phyloP scores from a whole-genome alignment of 371 early-diverging fungal genomes.

The Dinochytrium kinnereticum region DNA sequence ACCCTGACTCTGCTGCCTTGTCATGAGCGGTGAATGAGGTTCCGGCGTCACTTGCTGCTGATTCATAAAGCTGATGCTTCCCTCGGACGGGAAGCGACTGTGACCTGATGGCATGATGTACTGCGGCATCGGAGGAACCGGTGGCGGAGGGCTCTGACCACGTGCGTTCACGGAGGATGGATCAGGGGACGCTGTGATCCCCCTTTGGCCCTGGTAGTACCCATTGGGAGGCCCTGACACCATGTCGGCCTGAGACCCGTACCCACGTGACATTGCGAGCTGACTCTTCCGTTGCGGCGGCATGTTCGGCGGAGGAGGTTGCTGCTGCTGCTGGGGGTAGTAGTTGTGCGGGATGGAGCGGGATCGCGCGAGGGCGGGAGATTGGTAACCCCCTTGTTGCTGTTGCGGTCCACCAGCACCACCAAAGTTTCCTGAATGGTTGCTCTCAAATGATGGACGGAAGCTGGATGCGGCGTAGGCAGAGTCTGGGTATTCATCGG shows the following conservation, averaged over 20 bases:
- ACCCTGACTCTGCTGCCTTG: slow-evolving; percentile 4
- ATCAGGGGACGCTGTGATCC: neutral
- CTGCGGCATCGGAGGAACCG: neutral
- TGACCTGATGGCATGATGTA: slow-evolving; percentile 7
- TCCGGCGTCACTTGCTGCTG: neutral
- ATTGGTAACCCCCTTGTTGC: neutral
- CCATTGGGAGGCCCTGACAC: neutral
- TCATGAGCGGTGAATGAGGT: slow-evolving; percentile 9
- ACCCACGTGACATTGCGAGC: slow-evolving; percentile 17
- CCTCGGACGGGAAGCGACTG: neutral
- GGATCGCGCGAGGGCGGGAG: slow-evolving; percentile 22
- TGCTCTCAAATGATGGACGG: slow-evolving; percentile 10
- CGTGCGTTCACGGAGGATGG: neutral
- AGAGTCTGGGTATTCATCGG: slow-evolving; percentile 2
- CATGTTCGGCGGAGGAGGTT: neutral
- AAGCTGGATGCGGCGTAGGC: slow-evolving; percentile 11
- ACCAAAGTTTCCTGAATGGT: neutral
- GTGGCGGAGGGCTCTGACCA: neutral
- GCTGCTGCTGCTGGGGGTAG: slow-evolving; percentile 24
- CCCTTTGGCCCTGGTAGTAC: neutral
- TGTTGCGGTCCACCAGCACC: slow-evolving; percentile 7
- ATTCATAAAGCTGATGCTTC: neutral
- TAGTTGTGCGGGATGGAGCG: slow-evolving; percentile 39
- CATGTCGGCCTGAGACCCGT: slow-evolving; percentile 13
- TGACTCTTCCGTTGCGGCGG: slow-evolving; percentile 13